A percentile compares a stretch with the other conserved stretches of the same genome.
phyloP scores from a whole-genome alignment of 1,284 basidiomycete genomes.

The Neolentinus lepideus region DNA sequence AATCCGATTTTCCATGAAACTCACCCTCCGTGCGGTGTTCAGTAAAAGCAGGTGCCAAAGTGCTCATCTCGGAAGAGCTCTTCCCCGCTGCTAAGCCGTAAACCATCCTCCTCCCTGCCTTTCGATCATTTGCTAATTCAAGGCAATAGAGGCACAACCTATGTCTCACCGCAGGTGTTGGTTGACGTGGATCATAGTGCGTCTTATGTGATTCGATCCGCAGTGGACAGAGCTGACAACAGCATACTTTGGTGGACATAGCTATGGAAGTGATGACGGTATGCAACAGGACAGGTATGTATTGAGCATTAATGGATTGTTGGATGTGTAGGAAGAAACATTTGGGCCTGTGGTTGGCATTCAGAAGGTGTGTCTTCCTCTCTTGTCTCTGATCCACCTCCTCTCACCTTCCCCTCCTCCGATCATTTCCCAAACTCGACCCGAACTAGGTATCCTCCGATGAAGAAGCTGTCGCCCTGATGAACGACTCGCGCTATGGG shows the following conservation, averaged over 20 bases:
- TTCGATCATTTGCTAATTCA: not conserved
- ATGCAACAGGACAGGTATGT: constrained; percentile 19
- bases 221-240: constrained; percentile 2
- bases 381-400: not conserved
- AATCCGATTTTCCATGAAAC: no score
- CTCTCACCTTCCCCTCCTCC: not conserved
- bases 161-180: constrained; percentile 86
- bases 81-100: constrained; percentile 69
- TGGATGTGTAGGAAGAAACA: constrained; percentile 61
- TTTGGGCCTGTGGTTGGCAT: constrained; percentile 91
- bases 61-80: constrained; percentile 63
- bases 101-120: constrained; percentile 15
- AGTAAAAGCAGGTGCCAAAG: constrained; percentile 75
- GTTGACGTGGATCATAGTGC: constrained; percentile 81
- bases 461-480: constrained; percentile 79
- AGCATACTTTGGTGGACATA: constrained; percentile 35
- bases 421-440: not conserved
- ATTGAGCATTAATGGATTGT: no score
- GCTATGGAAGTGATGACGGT: constrained; percentile 88
- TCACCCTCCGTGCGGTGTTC: no score
- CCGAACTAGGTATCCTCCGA: constrained; percentile 63
- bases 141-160: constrained; percentile 65
- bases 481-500: constrained; percentile 97
- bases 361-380: constrained; percentile 56
- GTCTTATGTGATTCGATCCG: constrained; percentile 21